phyloP scores from a whole-genome alignment of 2,329 filamentous ascomycete genomes.

The Fusarium napiforme region DNA sequence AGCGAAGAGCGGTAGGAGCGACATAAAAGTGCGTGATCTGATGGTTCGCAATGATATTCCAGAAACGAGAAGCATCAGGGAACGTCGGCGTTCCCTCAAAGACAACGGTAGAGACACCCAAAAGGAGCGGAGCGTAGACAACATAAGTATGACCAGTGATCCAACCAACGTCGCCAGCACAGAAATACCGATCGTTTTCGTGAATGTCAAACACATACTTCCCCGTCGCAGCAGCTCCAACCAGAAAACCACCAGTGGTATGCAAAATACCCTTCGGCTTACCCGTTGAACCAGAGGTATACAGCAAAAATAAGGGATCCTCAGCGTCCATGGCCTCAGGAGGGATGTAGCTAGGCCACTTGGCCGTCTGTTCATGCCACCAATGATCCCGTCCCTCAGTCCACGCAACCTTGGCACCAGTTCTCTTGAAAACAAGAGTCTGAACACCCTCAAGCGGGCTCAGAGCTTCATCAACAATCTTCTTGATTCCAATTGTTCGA shows the following conservation, averaged over 20 bases:
- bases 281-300: conserved; percentile 93
- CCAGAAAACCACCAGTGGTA: conserved; percentile 87
- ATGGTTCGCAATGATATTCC: conserved; percentile 93
- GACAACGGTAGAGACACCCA: conserved; percentile 89
- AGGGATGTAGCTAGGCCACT: conserved; percentile 88
- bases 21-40: conserved; percentile 95
- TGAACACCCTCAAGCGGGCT: conserved; percentile 80
- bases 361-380: conserved; percentile 96
- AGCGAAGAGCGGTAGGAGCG: conserved; percentile 85
- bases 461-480: conserved; percentile 94
- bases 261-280: conserved; percentile 98
- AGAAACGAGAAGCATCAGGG: conserved; percentile 93
- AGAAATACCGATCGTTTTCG: conserved; percentile 88
- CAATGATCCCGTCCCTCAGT: conserved; percentile 85
- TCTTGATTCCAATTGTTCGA: conserved; percentile 93
- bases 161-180: conserved; percentile 95
- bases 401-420: conserved; percentile 86
- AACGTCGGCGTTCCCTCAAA: conserved; percentile 96
- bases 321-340: conserved; percentile 88
- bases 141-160: conserved; percentile 97
- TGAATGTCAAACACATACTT: conserved; percentile 99
- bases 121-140: conserved; percentile 87
- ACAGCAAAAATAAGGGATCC: conserved; percentile 92
- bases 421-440: conserved; percentile 90
- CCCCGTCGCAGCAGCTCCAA: conserved; percentile 87